Evolutionary conservation across 2,329 filamentous ascomycete species (phyloP), one percentile per base, ranked within the genome.

Genomic region (Beauveria sp.): DNA sequence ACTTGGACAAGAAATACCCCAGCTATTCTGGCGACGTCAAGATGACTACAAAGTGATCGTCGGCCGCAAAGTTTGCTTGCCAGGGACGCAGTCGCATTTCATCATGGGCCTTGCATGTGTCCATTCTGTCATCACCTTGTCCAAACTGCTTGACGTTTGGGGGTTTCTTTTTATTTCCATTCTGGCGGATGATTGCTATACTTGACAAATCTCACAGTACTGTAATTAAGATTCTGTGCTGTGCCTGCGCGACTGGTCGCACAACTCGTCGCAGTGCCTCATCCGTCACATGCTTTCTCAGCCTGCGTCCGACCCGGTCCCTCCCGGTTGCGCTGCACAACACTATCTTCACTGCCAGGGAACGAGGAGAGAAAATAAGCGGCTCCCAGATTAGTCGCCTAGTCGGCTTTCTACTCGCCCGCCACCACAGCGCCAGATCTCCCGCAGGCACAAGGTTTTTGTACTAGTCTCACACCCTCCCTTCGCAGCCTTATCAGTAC

Each of bases 401-500:
- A 49, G 22, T 7, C 28, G 46, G 22, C 46, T 14, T 34, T 34
- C 30, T 34, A 14, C 12, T 49, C 22, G 24, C 22, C 47, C 47
- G 18, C 47, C 24, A 10, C 6, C 42, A 9, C 34, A 34, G 22
- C 38, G 18, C 43, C 43, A 59, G 57, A 59, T 59, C 47, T 51
- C 34, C 46, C 46, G 38, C 16, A 50, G n/a, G 26, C 24, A 22
- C 43, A 59, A 52, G 56, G 34, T 12, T 59, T 59, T 38, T n/a
- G 18, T 12, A 55, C 58, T 61, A 61, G 51, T 28, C 18, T 28
- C 58, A 62, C 53, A 12, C 60, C 53, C 47, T 20, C 30, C 7
- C 50, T 22, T 22, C 9, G 30, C 58, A 61, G 47, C 60, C 60
- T 65, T 63, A 63, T 64, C 58, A 65, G 59, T 60, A 47, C 20